Base-by-base conservation (phyloP, 2,329 filamentous ascomycete genomes). In the Sporothrix euskadiensis region DNA sequence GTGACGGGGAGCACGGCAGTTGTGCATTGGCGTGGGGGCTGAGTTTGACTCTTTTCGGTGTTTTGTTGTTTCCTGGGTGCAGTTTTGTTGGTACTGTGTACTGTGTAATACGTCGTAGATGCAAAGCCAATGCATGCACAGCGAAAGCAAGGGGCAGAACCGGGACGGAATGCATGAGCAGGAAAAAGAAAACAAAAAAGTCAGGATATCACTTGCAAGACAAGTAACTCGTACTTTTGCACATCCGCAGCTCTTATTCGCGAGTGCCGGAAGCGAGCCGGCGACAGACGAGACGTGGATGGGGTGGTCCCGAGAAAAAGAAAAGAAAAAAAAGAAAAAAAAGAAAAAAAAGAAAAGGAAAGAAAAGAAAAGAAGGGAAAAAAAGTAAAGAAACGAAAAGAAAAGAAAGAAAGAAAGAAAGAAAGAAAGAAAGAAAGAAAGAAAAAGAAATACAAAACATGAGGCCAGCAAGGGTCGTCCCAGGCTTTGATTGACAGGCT, bases 1-100 rank as follows among this genome's bases (percentile, higher is more conserved):
- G 26, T 57, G 26, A 57, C 56, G 56, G 56, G 26, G 56, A 57
- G 56, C 56, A 57, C 56, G 56, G 56, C 56, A 57, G 56, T 57
- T 57, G 56, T 32, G 26, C 26, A 57, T 57, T 57, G 56, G 56
- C 56, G 56, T 57, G 56, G 56, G 56, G 56, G 56, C 56, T 32
- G 56, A 12, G 5, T 57, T 57, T 16, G 56, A 57, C 1, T 57
- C 12, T 57, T 57, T 4, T 57, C 22, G 56, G 7, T 32, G 56
- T 57, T 57, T 32, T 16, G n/a, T n/a, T n/a, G n/a, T n/a, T n/a
- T n/a, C n/a, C 19, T 54, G 49, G 22, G 3, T n/a, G 49, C 19
- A n/a, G 41, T 44, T 14, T 44, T 44, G 41, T 44, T 44, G 41
- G 12, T 44, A 26, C 26, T 26, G 26, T 26, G 26, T 26, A 26